Evolutionary conservation across 345 rosid species (phyloP).

Genomic region (Laguncularia racemosa): DNA sequence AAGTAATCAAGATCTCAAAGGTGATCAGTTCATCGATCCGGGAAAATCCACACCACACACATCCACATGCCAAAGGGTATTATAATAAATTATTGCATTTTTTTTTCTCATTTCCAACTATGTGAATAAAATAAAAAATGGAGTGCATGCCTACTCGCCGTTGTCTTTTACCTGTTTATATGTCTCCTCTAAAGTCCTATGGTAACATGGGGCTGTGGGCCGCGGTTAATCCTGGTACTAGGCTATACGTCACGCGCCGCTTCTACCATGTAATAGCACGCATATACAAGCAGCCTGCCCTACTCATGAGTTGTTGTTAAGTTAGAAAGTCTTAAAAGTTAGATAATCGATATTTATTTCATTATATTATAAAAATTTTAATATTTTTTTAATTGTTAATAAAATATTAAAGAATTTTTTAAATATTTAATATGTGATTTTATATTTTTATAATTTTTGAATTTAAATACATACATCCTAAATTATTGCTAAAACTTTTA

Average conservation of each 20-base stretch:
- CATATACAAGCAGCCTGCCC: background rate
- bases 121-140: background rate
- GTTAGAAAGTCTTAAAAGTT: too few relatives aligned
- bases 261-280: constrained; percentile 2
- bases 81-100: constrained; percentile 6
- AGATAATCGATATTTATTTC: too few relatives aligned
- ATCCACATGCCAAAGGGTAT: constrained; percentile 15
- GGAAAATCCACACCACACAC: constrained; percentile 7
- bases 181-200: constrained; percentile 4
- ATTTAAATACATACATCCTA: too few relatives aligned
- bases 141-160: background rate
- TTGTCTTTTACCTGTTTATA: constrained; percentile 4
- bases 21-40: constrained; percentile 7
- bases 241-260: background rate
- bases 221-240: background rate
- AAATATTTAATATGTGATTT: too few relatives aligned
- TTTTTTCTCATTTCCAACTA: constrained; percentile 3
- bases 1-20: background rate
- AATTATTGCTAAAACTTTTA: too few relatives aligned
- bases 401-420: too few relatives aligned
- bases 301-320: too few relatives aligned
- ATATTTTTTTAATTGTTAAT: too few relatives aligned
- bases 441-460: too few relatives aligned
- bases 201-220: constrained; percentile 10
- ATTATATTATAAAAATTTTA: too few relatives aligned